Percentiles rank a stretch among this genome's conserved stretches.
Conservation (phyloP, 257 asterid genomes). For the Scutellaria minor region DNA sequence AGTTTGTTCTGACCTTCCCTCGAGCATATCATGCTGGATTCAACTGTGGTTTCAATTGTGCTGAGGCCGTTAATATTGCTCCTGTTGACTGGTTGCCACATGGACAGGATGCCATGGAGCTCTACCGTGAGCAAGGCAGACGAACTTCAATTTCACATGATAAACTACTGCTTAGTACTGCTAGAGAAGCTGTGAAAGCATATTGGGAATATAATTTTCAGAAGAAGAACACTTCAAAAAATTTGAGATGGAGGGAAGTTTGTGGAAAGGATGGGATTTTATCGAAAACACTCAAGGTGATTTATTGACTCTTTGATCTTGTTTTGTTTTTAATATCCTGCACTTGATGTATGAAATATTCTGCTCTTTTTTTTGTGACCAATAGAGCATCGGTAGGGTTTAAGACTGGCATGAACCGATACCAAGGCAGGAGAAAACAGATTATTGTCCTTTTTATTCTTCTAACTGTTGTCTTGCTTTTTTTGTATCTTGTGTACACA, state of each 20-base stretch:
- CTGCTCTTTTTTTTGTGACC: background rate
- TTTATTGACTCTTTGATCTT: constrained; percentile 16
- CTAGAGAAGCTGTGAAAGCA: constrained; percentile 95
- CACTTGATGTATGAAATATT: constrained; percentile 4
- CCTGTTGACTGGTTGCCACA: constrained; percentile 99
- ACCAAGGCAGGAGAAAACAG: background rate
- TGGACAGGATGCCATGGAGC: constrained; percentile 91
- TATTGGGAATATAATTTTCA: constrained; percentile 85
- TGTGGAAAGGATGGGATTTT: constrained; percentile 91
- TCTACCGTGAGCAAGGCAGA: constrained; percentile 78
- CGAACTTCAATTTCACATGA: constrained; percentile 92
- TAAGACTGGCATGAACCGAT: constrained; percentile 6
- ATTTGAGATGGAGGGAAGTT: constrained; percentile 85
- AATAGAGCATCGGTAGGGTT: constrained; percentile 13
- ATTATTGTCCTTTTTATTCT: background rate
- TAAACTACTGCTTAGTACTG: constrained; percentile 91
- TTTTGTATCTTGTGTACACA: constrained; percentile 7
- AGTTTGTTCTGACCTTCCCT: constrained; percentile 95
- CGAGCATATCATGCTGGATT: constrained; percentile 99
- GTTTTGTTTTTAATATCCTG: constrained; percentile 11
- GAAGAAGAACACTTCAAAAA: constrained; percentile 62
- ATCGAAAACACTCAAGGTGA: constrained; percentile 82
- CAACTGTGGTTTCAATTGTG: constrained; percentile 95
- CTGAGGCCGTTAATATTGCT: constrained; percentile 99
- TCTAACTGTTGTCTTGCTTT: constrained; percentile 11